Base-by-base conservation (phyloP, 2,329 filamentous ascomycete species). In the Alternaria triticimaculans region DNA sequence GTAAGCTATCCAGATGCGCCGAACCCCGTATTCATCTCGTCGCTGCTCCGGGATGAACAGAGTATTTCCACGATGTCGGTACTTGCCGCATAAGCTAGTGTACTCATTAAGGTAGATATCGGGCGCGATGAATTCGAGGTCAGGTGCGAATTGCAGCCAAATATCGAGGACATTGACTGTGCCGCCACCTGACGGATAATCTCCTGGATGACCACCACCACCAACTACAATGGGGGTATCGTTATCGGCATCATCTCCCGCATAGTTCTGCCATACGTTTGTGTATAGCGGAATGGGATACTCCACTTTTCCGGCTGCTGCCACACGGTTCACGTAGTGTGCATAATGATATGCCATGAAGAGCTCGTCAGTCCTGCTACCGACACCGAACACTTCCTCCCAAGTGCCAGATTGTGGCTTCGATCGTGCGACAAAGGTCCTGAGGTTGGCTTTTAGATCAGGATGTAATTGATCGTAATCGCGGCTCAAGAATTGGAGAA, bases 21-120 rank as follows among this genome's bases (percentile, higher is more conserved):
- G 63, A 4, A 68, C 69, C 5, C 74, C 74, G 6, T 72, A 68
- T 76, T 84, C 83, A 57, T 86, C 84, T 12, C 85, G 78, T 6
- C 84, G 77, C 67, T 86, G 85, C 73, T 87, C 85, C 0, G 85
- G 85, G 41, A 87, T 85, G 65, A 86, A 86, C 0, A 87, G 76
- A 0, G 83, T 79, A 64, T 85, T 82, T 11, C 74, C 71, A 4
- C 79, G 73, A 54, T 84, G 82, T 4, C 80, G 71, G 62, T 85
- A 86, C 25, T 82, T 78, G 11, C 66, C 69, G 60, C 84, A 86
- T 0, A 82, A 78, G 1, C 64, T 71, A 46, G 81, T 78, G 64
- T 86, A 86, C 41, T 85, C 80, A 64, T 85, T 82, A 18, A 86
- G 80, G 64, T 86, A 86, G 5, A 86, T 37, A 30, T 86, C 84